A percentile compares a stretch with the other conserved stretches of the same genome.
phyloP scores from a whole-genome alignment of 2,329 filamentous ascomycete species.

The Septoria petroselini region DNA sequence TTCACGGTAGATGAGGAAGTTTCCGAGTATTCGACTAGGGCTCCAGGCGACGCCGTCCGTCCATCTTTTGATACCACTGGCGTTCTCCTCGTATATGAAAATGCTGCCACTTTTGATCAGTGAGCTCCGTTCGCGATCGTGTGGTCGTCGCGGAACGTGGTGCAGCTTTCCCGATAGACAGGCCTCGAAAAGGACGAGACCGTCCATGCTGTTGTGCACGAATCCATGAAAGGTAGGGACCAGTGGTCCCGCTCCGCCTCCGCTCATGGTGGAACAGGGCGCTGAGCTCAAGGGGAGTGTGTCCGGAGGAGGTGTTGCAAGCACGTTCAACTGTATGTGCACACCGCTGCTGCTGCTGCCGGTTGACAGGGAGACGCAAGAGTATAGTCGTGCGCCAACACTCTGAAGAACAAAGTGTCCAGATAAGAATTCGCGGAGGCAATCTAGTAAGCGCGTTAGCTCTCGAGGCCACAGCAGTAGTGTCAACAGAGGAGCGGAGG shows the following conservation, averaged over 20 bases:
- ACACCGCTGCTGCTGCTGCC: neutral
- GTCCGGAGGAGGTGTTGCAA: neutral
- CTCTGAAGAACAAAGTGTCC: neutral
- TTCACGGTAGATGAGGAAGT: slow-evolving; percentile 83
- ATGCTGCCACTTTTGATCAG: slow-evolving; percentile 81
- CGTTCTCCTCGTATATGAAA: slow-evolving; percentile 88
- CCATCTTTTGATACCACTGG: slow-evolving; percentile 90
- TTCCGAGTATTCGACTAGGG: slow-evolving; percentile 78
- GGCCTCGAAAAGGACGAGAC: slow-evolving; percentile 75
- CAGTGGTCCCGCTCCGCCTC: slow-evolving; percentile 39
- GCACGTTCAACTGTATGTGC: neutral
- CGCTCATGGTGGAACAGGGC: slow-evolving; percentile 33
- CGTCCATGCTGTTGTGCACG: slow-evolving; percentile 56
- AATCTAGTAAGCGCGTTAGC: slow-evolving; percentile 14
- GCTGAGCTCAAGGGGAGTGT: neutral
- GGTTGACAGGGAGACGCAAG: slow-evolving; percentile 2
- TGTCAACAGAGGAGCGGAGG: neutral
- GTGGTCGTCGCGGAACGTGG: slow-evolving; percentile 78
- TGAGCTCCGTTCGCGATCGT: slow-evolving; percentile 74
- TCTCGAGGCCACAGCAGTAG: neutral
- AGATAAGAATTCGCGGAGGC: neutral
- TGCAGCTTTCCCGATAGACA: slow-evolving; percentile 67
- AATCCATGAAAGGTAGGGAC: slow-evolving; percentile 42
- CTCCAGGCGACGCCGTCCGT: slow-evolving; percentile 91
- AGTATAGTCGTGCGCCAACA: slow-evolving; percentile 2